Percentiles rank a stretch among this genome's conserved stretches.
phyloP scores from a whole-genome alignment of 2,329 filamentous ascomycete species.

The Curvularia sp. region DNA sequence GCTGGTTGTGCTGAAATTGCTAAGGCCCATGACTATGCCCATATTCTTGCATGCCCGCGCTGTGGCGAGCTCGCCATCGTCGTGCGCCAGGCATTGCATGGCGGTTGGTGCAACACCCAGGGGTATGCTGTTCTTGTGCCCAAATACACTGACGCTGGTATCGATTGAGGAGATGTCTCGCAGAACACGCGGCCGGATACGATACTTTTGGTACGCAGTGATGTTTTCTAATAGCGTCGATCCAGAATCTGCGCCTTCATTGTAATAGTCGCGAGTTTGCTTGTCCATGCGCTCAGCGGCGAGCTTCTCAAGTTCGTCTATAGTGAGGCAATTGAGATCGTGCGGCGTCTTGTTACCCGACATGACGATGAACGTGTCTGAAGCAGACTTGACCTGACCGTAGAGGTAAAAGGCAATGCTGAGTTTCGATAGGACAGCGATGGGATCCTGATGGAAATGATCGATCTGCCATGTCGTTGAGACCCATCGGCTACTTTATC shows the following conservation, averaged over 20 bases:
- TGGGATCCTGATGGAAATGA: constrained; percentile 6
- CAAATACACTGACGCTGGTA: constrained; percentile 40
- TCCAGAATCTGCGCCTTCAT: constrained; percentile 36
- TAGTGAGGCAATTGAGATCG: constrained; percentile 41
- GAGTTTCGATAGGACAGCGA: background rate
- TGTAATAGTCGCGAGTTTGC: constrained; percentile 42
- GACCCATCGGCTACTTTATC: constrained; percentile 2
- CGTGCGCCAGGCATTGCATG: constrained; percentile 55
- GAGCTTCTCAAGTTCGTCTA: constrained; percentile 35
- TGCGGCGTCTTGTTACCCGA: constrained; percentile 21
- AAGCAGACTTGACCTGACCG: background rate
- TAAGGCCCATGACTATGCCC: constrained; percentile 49
- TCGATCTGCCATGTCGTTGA: background rate
- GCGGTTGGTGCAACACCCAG: constrained; percentile 54
- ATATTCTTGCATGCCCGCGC: constrained; percentile 51
- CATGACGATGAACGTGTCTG: constrained; percentile 15
- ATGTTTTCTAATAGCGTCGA: constrained; percentile 38
- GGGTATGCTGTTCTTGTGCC: constrained; percentile 42
- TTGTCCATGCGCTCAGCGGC: constrained; percentile 43
- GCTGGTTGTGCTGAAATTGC: constrained; percentile 52
- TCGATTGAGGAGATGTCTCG: constrained; percentile 51
- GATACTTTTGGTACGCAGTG: constrained; percentile 41
- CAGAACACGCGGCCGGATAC: constrained; percentile 48
- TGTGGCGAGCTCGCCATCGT: constrained; percentile 54
- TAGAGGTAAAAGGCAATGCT: background rate